phyloP scores from a whole-genome alignment of 225 moss, liverwort and hornwort species.

The Sphagnum contortum region DNA sequence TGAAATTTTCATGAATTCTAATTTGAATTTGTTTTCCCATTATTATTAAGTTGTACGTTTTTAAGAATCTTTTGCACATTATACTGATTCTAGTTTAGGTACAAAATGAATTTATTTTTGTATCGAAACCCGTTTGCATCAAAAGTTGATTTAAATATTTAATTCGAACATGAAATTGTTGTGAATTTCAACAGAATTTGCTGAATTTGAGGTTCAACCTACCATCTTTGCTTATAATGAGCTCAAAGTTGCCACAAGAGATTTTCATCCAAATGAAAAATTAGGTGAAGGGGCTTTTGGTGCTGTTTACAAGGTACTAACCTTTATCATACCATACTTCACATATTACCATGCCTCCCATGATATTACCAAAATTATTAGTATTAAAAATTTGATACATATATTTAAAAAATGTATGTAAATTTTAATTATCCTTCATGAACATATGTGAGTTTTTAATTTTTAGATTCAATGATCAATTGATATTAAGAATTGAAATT shows the following conservation, averaged over 20 bases:
- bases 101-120: too few relatives aligned
- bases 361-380: neutral
- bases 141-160: too few relatives aligned
- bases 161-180: neutral
- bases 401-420: neutral
- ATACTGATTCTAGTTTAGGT: neutral
- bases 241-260: slow-evolving; percentile 26
- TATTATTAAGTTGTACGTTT: neutral
- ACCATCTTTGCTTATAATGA: slow-evolving; percentile 28
- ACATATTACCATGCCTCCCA: neutral
- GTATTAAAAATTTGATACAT: neutral
- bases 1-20: neutral
- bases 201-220: slow-evolving; percentile 21
- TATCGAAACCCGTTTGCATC: neutral
- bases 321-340: neutral
- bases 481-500: neutral
- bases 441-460: neutral
- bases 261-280: slow-evolving; percentile 19
- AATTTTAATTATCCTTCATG: neutral
- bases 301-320: slow-evolving; percentile 41
- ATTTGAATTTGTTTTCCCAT: too few relatives aligned
- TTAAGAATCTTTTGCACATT: neutral
- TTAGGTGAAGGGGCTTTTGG: slow-evolving; percentile 43
- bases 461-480: neutral
- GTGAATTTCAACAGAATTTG: slow-evolving; percentile 10